Evolutionary conservation across 805 yeast species (phyloP).

Genomic region (Lipomyces oligophaga): DNA sequence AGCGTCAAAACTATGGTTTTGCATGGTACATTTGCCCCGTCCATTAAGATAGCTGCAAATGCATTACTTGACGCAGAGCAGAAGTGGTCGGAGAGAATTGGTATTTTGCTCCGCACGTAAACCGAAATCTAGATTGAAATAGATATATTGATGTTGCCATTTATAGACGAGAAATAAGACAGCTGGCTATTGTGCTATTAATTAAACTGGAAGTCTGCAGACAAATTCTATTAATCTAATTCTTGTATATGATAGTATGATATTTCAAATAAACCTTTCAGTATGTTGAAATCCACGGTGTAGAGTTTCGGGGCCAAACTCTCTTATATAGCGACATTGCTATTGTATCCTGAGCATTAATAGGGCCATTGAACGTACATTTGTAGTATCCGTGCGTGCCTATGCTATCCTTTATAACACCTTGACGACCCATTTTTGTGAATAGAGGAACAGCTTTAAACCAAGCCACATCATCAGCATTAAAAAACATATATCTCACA

Average conservation of each 20-base stretch:
- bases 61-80: conserved; percentile 2
- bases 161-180: background rate
- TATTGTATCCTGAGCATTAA: conserved; percentile 86
- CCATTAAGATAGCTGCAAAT: conserved; percentile 15
- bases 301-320: conserved; percentile 71
- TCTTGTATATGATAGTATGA: background rate
- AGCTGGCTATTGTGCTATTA: background rate
- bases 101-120: no score
- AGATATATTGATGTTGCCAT: background rate
- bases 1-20: conserved; percentile 3
- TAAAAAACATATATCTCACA: conserved; percentile 95
- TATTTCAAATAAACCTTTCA: conserved; percentile 1
- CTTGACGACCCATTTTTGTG: conserved; percentile 89
- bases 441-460: conserved; percentile 89
- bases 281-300: conserved; percentile 12
- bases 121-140: no score
- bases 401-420: conserved; percentile 88
- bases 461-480: conserved; percentile 79
- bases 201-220: background rate
- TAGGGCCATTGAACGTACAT: conserved; percentile 86
- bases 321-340: conserved; percentile 93
- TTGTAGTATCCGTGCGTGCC: conserved; percentile 99
- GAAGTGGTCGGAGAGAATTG: conserved; percentile 9
- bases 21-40: conserved; percentile 15
- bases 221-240: background rate